Evolutionary conservation across 352 stramenopile species (phyloP), one percentile per base, ranked within the genome.

Genomic region (Phytophthora cactorum): DNA sequence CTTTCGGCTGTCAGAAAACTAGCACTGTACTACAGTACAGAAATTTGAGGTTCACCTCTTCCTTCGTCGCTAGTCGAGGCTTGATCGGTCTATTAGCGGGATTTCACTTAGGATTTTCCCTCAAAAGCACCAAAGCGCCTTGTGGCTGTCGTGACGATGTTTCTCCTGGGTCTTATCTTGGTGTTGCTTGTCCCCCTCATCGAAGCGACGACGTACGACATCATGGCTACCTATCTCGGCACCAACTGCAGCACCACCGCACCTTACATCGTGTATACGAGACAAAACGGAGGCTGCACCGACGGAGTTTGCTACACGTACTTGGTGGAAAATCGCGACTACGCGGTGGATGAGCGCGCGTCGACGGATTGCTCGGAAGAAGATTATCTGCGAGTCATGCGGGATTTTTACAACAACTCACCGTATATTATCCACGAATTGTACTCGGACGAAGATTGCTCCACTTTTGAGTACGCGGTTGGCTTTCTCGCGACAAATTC

Each of bases 381-480:
- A 38, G 46, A 68, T 41, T 68, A 58, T 38, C 12, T 63, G 4
- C 28, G 46, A 2, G 25, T 41, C 7, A 69, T 59, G 62, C 32
- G 50, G 7, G 50, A 44, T 4, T 59, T 70, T 36, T 70, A 55
- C 28, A 22, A 44, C 3, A 27, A 55, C 4, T 17, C 34, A 1
- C 55, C 41, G 14, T 64, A 59, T 29, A 55, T 64, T 31, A 63
- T 69, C 36, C 62, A 69, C n/a, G 31, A n/a, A 12, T 31, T 59
- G 17, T 69, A 64, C 31, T 47, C 17, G 9, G 54, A 59, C 10
- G 10, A 47, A 5, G 29, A 50, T 3, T 69, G 62, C 38, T 43
- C 46, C 5, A 64, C 54, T 31, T 69, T 64, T 12, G 15, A 47
- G 4, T 49, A 17, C 14, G 47, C 62, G 9, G 29, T 64, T 4